A percentile compares a stretch with the other conserved stretches of the same genome.
Evolutionary conservation across 2,329 filamentous ascomycete species (phyloP).

Genomic region (Blumeria hordei): DNA sequence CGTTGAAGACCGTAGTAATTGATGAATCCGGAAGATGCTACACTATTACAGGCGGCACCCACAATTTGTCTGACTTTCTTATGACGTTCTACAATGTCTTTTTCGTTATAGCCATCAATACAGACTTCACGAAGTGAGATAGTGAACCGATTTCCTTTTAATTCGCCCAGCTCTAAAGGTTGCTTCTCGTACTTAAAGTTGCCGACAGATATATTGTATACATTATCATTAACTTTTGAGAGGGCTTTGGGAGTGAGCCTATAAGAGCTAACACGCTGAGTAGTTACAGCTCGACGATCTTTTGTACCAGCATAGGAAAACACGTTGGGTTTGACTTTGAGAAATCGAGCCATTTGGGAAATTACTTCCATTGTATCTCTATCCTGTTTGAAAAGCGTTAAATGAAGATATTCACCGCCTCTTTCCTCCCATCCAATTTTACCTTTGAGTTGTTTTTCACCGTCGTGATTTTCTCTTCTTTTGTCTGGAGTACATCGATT

Average conservation of each 20-base stretch:
- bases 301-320: conserved; percentile 53
- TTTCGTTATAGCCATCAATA: conserved; percentile 23
- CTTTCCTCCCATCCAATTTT: conserved; percentile 37
- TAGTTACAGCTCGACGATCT: conserved; percentile 43
- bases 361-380: conserved; percentile 55
- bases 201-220: conserved; percentile 38
- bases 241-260: conserved; percentile 37
- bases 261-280: conserved; percentile 38
- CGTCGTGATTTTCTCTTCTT: conserved; percentile 5
- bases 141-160: conserved; percentile 75
- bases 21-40: conserved; percentile 60
- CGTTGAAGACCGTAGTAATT: conserved; percentile 98
- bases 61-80: conserved; percentile 25
- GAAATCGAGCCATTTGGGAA: conserved; percentile 30
- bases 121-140: conserved; percentile 75
- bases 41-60: conserved; percentile 34
- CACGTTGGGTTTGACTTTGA: conserved; percentile 31
- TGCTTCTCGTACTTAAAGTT: conserved; percentile 56
- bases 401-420: conserved; percentile 47
- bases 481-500: conserved; percentile 2
- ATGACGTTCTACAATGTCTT: conserved; percentile 24
- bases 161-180: conserved; percentile 57
- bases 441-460: conserved; percentile 8
- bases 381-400: conserved; percentile 54
- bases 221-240: conserved; percentile 36